phyloP scores from a whole-genome alignment of 2,329 filamentous ascomycete genomes.

The Trichoderma sp. region DNA sequence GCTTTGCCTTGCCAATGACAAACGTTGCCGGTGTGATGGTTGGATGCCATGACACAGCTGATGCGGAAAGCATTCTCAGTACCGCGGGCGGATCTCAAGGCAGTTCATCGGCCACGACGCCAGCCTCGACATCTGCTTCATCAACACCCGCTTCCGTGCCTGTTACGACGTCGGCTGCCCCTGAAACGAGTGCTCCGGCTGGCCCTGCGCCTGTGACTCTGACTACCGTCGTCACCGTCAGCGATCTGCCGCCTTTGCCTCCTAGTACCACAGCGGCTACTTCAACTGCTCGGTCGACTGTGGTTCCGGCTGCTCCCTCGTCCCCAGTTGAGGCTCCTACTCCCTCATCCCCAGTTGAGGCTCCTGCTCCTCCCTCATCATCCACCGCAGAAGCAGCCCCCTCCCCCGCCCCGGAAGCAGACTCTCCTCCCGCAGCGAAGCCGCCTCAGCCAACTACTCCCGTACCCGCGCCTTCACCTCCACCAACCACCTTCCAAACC shows the following conservation, averaged over 20 bases:
- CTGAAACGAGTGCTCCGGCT: slow-evolving; percentile 30
- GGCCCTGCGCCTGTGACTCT: slow-evolving; percentile 35
- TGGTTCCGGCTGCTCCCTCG: slow-evolving; percentile 14
- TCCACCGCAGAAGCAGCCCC: not conserved
- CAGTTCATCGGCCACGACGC: slow-evolving; percentile 6
- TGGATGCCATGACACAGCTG: slow-evolving; percentile 49
- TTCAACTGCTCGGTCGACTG: slow-evolving; percentile 11
- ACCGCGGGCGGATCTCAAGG: not conserved
- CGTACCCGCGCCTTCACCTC: slow-evolving; percentile 30
- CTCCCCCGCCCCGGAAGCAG: slow-evolving; percentile 28
- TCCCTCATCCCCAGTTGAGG: no score
- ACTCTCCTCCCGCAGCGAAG: slow-evolving; percentile 38
- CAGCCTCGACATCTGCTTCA: not conserved
- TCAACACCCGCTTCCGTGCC: not conserved
- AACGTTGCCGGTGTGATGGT: slow-evolving; percentile 53
- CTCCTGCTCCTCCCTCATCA: slow-evolving; percentile 8
- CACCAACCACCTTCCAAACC: slow-evolving; percentile 30
- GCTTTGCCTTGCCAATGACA: slow-evolving; percentile 60
- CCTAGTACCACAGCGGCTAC: slow-evolving; percentile 15
- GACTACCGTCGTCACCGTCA: slow-evolving; percentile 39
- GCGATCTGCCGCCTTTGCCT: slow-evolving; percentile 31
- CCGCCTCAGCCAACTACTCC: not conserved
- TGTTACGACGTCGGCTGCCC: slow-evolving; percentile 7
- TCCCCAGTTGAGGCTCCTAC: no score
- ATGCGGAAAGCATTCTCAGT: slow-evolving; percentile 51